Evolutionary conservation across 208 protist genomes (phyloP).

Genomic region (Naegleria fowleri): DNA sequence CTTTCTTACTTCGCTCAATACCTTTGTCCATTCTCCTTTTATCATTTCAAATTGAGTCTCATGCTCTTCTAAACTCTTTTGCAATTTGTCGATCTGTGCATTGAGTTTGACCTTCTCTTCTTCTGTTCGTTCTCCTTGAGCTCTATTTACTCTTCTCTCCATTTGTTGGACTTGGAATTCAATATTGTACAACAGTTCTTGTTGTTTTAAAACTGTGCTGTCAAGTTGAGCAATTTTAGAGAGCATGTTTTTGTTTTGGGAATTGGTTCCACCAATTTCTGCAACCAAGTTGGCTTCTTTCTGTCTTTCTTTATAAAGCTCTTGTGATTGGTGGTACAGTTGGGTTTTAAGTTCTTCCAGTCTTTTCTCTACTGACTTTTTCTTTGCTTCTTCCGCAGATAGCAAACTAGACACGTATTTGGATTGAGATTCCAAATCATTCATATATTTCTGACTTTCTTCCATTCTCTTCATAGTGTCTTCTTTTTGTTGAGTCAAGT

Average conservation of each 20-base stretch:
- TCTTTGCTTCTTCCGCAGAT: constrained; percentile 51
- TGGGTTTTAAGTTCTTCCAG: constrained; percentile 67
- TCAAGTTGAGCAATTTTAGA: constrained; percentile 72
- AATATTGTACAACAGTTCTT: constrained; percentile 83
- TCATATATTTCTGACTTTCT: constrained; percentile 48
- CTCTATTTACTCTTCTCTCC: constrained; percentile 79
- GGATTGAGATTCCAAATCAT: constrained; percentile 58
- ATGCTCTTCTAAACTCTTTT: constrained; percentile 68
- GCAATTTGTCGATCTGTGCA: constrained; percentile 70
- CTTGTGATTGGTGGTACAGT: constrained; percentile 70
- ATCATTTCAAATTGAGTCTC: constrained; percentile 64
- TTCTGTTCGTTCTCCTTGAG: constrained; percentile 75
- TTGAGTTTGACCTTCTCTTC: constrained; percentile 75
- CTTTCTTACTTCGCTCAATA: constrained; percentile 67
- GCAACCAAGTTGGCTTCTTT: constrained; percentile 61
- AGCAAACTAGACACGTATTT: constrained; percentile 59
- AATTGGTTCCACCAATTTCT: constrained; percentile 69
- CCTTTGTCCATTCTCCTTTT: constrained; percentile 75
- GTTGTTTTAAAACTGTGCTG: constrained; percentile 70
- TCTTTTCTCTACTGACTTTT: constrained; percentile 59
- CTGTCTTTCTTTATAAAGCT: constrained; percentile 56
- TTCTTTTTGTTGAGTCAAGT: neutral
- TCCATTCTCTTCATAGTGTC: constrained; percentile 35
- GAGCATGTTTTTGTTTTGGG: constrained; percentile 71
- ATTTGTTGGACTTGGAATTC: constrained; percentile 89